Evolutionary conservation across 345 rosid genomes (phyloP), one percentile per base, ranked within the genome.

Genomic region (Bruguiera parviflora): DNA sequence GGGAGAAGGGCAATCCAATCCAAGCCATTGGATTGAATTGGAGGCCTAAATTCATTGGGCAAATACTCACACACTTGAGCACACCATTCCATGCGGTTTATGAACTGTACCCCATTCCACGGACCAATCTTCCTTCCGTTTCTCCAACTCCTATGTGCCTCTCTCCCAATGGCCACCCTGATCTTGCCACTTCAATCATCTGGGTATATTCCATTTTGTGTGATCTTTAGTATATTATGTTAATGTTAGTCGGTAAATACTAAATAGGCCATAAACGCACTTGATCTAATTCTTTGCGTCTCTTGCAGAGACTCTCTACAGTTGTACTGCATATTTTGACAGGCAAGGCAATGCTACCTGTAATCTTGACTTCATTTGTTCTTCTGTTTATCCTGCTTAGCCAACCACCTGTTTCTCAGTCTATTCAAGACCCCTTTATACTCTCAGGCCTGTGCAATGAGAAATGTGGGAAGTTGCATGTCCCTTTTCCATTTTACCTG

Each of bases 401-500:
- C 65, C 74, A 74, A 21, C 65, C 74, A n/a, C 73, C 78, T 20
- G 19, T 70, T 43, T 73, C 79, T 31, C 67, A 53, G 35, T 83
- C 83, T 66, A 79, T 68, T 63, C 60, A 51, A 16, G 66, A 39
- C 22, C 19, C 58, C 20, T 3, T 53, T 59, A 71, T 43, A 31
- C 80, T 73, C n/a, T 75, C 82, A 10, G 61, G 64, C 59, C 77
- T 32, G 4, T 84, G 87, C 75, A 75, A 75, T 49, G 87, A 84
- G 61, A 77, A 18, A 24, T 92, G 97, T 32, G 93, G 97, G 43
- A 76, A 70, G 64, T 71, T 86, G 58, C 79, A 71, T 5, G 60
- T 89, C 25, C 84, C 96, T 15, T 88, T 79, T 65, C 97, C 97
- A 25, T 92, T 92, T 72, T 79, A 84, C 77, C 68, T 87, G 70